Evolutionary conservation across 169 alveolate genomes (phyloP).

Genomic region (Cytauxzoon felis): DNA sequence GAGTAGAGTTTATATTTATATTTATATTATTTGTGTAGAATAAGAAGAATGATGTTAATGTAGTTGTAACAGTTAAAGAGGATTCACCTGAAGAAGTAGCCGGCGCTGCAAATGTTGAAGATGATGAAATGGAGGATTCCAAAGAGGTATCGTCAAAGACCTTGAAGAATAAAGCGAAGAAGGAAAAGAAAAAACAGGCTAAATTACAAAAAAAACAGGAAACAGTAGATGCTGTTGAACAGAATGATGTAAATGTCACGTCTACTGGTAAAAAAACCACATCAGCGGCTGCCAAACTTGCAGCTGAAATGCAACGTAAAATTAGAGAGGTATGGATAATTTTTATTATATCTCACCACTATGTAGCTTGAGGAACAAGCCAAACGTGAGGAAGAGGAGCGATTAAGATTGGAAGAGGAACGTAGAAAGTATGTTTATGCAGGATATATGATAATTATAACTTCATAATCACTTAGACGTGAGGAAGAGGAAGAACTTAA

Average conservation of each 20-base stretch:
- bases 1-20: background rate
- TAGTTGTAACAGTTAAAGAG: background rate
- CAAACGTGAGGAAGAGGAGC: constrained; percentile 74
- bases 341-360: constrained; percentile 25
- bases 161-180: constrained; percentile 56
- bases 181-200: constrained; percentile 67
- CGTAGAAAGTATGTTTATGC: constrained; percentile 47
- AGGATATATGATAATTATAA: background rate
- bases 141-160: constrained; percentile 48
- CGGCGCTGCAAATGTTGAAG: constrained; percentile 22
- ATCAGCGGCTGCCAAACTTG: constrained; percentile 73
- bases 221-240: constrained; percentile 8
- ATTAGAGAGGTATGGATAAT: constrained; percentile 63
- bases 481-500: constrained; percentile 54
- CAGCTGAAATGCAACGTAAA: constrained; percentile 75
- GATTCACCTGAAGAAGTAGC: constrained; percentile 4
- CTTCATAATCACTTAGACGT: background rate
- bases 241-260: constrained; percentile 25
- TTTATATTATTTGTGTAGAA: background rate
- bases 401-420: constrained; percentile 72
- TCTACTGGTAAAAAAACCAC: constrained; percentile 38
- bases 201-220: constrained; percentile 44
- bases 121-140: constrained; percentile 31
- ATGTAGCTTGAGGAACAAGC: constrained; percentile 71
- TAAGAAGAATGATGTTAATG: background rate